Conservation (phyloP, 1,284 basidiomycete genomes). For the Ustilago hordei region DNA sequence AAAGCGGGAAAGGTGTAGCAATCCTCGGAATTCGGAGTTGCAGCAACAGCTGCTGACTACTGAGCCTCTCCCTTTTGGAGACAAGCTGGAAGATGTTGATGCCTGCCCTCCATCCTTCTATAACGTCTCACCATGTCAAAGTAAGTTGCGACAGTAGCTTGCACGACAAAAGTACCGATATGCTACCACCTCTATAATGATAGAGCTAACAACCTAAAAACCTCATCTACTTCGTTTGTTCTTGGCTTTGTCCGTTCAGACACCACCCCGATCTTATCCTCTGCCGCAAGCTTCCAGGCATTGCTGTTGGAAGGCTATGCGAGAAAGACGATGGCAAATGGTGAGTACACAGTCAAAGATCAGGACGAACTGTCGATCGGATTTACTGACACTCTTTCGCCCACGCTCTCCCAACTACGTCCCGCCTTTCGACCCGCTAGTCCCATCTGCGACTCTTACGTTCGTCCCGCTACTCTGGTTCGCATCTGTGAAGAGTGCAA, state of each 20-base stretch:
- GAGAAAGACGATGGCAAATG: conserved; percentile 99
- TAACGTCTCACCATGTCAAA: conserved; percentile 2
- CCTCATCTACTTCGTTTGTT: background rate
- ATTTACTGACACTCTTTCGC: conserved; percentile 7
- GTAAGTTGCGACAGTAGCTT: background rate
- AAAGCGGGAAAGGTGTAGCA: background rate
- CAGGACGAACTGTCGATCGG: background rate
- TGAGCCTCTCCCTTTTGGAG: background rate
- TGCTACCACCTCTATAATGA: background rate
- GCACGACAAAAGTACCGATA: background rate
- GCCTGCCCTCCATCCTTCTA: background rate
- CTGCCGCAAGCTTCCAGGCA: conserved; percentile 95
- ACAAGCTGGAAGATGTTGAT: background rate
- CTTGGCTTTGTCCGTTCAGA: conserved; percentile 17
- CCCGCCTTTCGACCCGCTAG: conserved; percentile 71
- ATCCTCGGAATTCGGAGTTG: conserved; percentile 23
- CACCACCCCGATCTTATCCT: conserved; percentile 85
- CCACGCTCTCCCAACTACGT: background rate
- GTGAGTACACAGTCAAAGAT: conserved; percentile 73
- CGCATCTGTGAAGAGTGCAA: conserved; percentile 99
- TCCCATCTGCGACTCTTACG: conserved; percentile 99
- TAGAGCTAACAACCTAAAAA: background rate
- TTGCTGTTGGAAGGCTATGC: conserved; percentile 93
- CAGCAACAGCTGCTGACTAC: conserved; percentile 3
- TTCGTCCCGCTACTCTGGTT: conserved; percentile 95